phyloP scores from a whole-genome alignment of 768 basidiomycete species.

The Mycena maculata region DNA sequence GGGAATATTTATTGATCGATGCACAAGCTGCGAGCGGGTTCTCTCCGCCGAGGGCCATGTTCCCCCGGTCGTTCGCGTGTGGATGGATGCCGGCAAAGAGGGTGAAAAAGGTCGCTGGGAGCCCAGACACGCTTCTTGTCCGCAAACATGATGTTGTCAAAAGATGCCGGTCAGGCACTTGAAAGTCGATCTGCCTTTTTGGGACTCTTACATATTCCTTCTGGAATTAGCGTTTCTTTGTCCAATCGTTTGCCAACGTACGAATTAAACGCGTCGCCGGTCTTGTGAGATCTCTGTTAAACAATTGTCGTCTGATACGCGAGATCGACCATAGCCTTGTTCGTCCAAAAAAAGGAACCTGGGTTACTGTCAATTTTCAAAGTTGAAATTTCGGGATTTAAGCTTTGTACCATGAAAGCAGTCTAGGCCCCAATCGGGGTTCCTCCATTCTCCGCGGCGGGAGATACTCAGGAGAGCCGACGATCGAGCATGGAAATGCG shows the following conservation, averaged over 20 bases:
- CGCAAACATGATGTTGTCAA: conserved; percentile 36
- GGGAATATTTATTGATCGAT: conserved; percentile 71
- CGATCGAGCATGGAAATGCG: conserved; percentile 15
- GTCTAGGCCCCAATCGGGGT: conserved; percentile 6
- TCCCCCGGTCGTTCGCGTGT: conserved; percentile 75
- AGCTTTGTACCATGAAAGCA: background rate
- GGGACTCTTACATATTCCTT: conserved; percentile 13
- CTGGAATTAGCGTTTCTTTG: background rate
- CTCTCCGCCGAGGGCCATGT: conserved; percentile 77
- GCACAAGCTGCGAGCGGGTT: conserved; percentile 71
- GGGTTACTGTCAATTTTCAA: background rate
- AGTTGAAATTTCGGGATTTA: conserved; percentile 12
- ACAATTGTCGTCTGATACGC: background rate
- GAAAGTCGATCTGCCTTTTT: background rate
- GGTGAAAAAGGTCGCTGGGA: conserved; percentile 54
- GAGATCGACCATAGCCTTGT: conserved; percentile 11
- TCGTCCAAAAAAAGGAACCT: conserved; percentile 2
- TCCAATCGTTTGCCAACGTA: no score
- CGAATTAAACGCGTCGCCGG: no score
- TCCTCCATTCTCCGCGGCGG: conserved; percentile 18
- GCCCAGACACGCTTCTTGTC: conserved; percentile 62
- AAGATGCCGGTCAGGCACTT: conserved; percentile 25
- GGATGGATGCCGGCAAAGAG: conserved; percentile 51
- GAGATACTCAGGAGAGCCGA: no score
- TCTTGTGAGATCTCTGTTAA: no score